phyloP scores from a whole-genome alignment of 176 grass and related monocot species.

The Oryza coarctata region DNA sequence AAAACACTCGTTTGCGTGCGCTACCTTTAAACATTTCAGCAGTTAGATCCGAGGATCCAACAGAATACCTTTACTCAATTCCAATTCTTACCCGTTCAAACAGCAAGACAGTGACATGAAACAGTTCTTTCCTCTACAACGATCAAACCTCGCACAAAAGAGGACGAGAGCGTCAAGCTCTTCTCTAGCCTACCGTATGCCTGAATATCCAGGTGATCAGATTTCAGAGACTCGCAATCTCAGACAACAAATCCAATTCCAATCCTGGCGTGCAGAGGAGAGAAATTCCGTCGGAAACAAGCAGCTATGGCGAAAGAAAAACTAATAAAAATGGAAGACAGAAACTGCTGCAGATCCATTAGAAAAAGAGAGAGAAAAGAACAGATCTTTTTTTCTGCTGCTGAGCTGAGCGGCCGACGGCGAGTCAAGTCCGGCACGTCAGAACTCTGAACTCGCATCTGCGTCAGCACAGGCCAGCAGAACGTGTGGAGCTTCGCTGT shows the following conservation, averaged over 20 bases:
- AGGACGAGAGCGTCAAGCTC: neutral
- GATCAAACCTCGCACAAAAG: neutral
- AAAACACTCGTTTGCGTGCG: too few species aligned
- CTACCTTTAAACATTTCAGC: too few species aligned
- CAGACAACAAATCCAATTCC: neutral
- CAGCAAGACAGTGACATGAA: neutral
- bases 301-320: neutral
- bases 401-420: neutral
- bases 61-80: neutral
- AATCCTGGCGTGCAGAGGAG: too few species aligned
- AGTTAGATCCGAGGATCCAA: too few species aligned
- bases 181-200: neutral
- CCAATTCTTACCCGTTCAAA: neutral
- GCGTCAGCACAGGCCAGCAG: too few species aligned
- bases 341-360: too few species aligned
- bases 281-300: neutral
- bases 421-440: neutral
- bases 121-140: neutral
- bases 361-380: too few species aligned
- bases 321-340: neutral
- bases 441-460: neutral
- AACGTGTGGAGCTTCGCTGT: neutral
- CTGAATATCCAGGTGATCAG: neutral
- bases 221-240: neutral
- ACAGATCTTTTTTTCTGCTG: neutral